These are phyloP conservation scores for Eucommia ulmoides DNA, from an alignment of 257 asterid species.

Conservation along the genomic window DNA sequence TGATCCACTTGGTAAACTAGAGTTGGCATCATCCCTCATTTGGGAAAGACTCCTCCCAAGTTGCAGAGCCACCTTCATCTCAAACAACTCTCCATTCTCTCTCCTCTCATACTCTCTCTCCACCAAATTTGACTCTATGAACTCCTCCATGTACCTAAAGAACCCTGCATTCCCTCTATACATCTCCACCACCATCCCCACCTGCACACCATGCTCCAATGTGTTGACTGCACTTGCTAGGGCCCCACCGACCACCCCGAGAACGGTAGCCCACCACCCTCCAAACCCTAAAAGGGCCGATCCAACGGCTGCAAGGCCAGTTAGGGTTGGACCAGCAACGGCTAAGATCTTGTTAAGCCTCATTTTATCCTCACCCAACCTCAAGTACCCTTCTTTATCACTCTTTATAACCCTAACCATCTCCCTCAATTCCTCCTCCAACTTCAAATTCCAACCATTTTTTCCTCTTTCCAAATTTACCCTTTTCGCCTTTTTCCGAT, in stretches of 20 bases:
- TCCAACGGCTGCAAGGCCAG: slow-evolving; percentile 10
- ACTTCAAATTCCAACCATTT: slow-evolving; percentile 5
- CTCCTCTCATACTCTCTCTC: slow-evolving; percentile 1
- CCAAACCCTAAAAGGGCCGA: slow-evolving; percentile 2
- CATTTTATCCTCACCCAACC: slow-evolving; percentile 14
- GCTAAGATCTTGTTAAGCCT: slow-evolving; percentile 13
- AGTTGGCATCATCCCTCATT: slow-evolving; percentile 12
- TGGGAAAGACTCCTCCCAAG: slow-evolving; percentile 19
- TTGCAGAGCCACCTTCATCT: slow-evolving; percentile 13
- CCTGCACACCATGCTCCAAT: slow-evolving; percentile 21
- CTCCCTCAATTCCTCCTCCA: slow-evolving; percentile 14
- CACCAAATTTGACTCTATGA: slow-evolving; percentile 4
- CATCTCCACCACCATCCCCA: slow-evolving; percentile 24
- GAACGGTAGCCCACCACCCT: not conserved
- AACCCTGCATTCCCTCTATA: slow-evolving; percentile 20
- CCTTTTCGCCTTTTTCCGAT: not conserved
- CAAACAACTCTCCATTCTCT: slow-evolving; percentile 16
- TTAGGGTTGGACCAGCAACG: slow-evolving; percentile 10
- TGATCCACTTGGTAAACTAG: slow-evolving; percentile 8
- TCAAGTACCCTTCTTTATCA: slow-evolving; percentile 12
- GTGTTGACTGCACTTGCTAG: slow-evolving; percentile 12
- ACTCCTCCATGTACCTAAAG: slow-evolving; percentile 18
- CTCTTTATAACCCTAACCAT: slow-evolving; percentile 5
- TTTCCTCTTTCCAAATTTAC: not conserved
- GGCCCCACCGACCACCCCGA: slow-evolving; percentile 15